Evolutionary conservation across 805 yeast genomes (phyloP), one percentile per base, ranked within the genome.

Genomic region (Metschnikowia vanudenii): DNA sequence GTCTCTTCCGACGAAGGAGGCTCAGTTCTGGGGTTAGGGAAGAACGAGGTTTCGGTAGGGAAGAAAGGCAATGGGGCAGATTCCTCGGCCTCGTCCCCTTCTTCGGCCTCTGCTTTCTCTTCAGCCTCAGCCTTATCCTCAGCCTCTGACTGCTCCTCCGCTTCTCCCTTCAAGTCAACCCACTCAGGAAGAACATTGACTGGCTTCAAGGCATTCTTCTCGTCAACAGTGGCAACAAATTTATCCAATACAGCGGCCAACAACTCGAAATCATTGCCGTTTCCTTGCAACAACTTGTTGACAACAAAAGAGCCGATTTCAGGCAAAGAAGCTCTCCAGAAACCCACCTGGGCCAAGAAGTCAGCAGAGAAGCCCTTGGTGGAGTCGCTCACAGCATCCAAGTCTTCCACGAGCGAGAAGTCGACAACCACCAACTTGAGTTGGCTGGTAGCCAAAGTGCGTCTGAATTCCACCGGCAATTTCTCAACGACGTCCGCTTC

Each of bases 191-290:
- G 55, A 10, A 69, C 68, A 12, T 45, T 40, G 24, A 72, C 63
- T 11, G 72, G 62, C 54, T 68, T 70, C 56, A 74, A 69, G 2
- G 63, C 71, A 54, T 71, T 44, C 50, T 63, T 60, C 61, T 78
- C 79, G 41, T 75, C 73, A 16, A 78, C 78, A 50, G 82, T 80
- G 41, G 81, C 82, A 45, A 88, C 78, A 43, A 82, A 76, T 47
- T 80, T 79, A 47, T 84, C 81, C 60, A 85, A 73, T 39, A 83
- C 88, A 29, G 85, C 81, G 29, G 86, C 87, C 53, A 89, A 75
- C 49, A 85, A 71, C 69, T 90, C 96, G 50, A 88, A 86, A 52
- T 84, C 89, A 42, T 85, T 78, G 41, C 96, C 94, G 51, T 85
- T 85, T 13, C 94, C 83, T 62, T 84, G 88, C 67, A 85, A 80